These are phyloP conservation scores for Ashbya aceris DNA, from an alignment of 1,139 yeast species.

Conservation along the genomic window DNA sequence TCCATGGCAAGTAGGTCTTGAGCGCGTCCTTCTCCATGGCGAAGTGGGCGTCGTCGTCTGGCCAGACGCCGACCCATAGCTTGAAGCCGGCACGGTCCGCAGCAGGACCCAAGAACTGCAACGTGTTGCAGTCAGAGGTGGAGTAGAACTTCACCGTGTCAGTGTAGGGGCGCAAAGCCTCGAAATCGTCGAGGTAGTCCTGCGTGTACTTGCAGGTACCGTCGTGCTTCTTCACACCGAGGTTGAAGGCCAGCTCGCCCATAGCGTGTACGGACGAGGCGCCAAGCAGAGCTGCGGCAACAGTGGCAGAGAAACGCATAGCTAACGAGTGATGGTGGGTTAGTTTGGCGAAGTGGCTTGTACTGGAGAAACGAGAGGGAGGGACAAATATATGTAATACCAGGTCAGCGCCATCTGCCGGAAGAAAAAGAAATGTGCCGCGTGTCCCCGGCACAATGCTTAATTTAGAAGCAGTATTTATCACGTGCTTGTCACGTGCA, in stretches of 20 bases:
- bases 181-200: slow-evolving; percentile 61
- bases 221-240: slow-evolving; percentile 62
- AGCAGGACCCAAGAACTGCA: slow-evolving; percentile 77
- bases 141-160: slow-evolving; percentile 71
- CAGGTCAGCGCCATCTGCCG: too few relatives aligned
- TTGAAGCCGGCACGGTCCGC: slow-evolving; percentile 67
- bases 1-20: slow-evolving; percentile 53
- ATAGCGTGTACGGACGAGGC: slow-evolving; percentile 28
- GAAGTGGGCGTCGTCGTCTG: slow-evolving; percentile 70
- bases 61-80: slow-evolving; percentile 82
- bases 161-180: slow-evolving; percentile 46
- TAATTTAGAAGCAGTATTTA: too few relatives aligned
- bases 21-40: slow-evolving; percentile 63
- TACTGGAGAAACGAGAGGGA: too few relatives aligned
- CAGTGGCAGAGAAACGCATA: slow-evolving; percentile 28
- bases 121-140: slow-evolving; percentile 78
- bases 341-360: too few relatives aligned
- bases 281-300: slow-evolving; percentile 17
- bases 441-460: too few relatives aligned
- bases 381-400: too few relatives aligned
- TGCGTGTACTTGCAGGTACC: slow-evolving; percentile 64
- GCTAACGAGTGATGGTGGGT: too few relatives aligned
- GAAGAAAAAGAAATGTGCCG: too few relatives aligned
- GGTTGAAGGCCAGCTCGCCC: slow-evolving; percentile 54
- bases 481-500: neutral